A percentile compares a stretch with the other conserved stretches of the same genome.
Conservation (phyloP, 2,329 filamentous ascomycete species). For the Colletotrichum lindemuthianum region DNA sequence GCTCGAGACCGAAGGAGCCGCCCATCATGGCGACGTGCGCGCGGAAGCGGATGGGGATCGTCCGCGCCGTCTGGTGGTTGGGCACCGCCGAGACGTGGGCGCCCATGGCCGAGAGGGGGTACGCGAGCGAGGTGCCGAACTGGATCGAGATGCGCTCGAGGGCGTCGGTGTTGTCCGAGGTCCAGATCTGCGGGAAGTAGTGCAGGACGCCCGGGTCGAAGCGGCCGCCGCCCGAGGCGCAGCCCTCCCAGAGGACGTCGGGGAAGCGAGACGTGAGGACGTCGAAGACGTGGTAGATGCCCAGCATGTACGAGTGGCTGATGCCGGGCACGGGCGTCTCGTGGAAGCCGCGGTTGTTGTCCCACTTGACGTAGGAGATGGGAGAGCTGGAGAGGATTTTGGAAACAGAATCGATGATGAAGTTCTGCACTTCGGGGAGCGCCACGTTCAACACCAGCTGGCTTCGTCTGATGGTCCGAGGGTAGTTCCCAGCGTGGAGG, state of each 20-base stretch:
- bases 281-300: conserved; percentile 70
- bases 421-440: conserved; percentile 70
- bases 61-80: conserved; percentile 66
- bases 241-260: conserved; percentile 72
- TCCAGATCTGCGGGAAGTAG: conserved; percentile 74
- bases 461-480: conserved; percentile 64
- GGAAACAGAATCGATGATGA: conserved; percentile 66
- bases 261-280: conserved; percentile 68
- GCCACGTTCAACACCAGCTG: conserved; percentile 72
- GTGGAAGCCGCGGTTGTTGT: conserved; percentile 73
- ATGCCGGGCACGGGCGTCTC: conserved; percentile 64
- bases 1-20: conserved; percentile 72
- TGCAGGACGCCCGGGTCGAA: conserved; percentile 72
- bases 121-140: conserved; percentile 70
- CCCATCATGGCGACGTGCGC: conserved; percentile 76
- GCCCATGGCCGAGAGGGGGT: conserved; percentile 71
- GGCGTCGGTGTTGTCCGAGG: conserved; percentile 72
- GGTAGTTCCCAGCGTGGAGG: conserved; percentile 65
- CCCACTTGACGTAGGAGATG: conserved; percentile 74
- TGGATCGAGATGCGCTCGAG: conserved; percentile 70
- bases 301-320: conserved; percentile 70
- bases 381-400: conserved; percentile 62
- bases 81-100: conserved; percentile 72
- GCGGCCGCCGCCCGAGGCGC: conserved; percentile 71
- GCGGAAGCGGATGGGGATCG: conserved; percentile 67